phyloP scores from a whole-genome alignment of 2,329 filamentous ascomycete genomes.

The Pseudogymnoascus pannorum region DNA sequence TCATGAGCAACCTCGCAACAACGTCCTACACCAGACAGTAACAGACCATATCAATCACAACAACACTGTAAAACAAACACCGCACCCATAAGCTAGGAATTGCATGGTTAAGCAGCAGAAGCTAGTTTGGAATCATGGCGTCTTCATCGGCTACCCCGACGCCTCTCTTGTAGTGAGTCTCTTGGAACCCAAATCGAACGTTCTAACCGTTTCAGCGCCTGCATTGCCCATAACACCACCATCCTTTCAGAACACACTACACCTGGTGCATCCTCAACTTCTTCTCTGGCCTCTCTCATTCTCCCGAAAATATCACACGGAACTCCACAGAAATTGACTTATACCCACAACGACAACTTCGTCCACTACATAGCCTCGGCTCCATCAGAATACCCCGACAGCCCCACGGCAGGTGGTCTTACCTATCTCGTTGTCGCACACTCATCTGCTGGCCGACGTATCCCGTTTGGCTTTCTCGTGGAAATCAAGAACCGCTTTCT shows the following conservation, averaged over 20 bases:
- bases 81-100: not conserved
- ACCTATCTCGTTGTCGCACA: conserved; percentile 89
- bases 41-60: not conserved
- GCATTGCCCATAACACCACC: conserved; percentile 87
- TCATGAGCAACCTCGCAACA: conserved; percentile 1
- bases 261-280: conserved; percentile 73
- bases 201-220: conserved; percentile 53
- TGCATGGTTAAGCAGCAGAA: not conserved
- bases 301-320: conserved; percentile 88
- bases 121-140: conserved; percentile 45
- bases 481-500: conserved; percentile 89
- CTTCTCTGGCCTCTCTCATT: conserved; percentile 84
- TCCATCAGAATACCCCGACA: conserved; percentile 53
- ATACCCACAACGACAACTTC: conserved; percentile 84
- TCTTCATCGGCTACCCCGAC: conserved; percentile 62
- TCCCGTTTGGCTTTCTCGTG: conserved; percentile 87
- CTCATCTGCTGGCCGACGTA: conserved; percentile 70
- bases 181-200: conserved; percentile 4
- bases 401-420: conserved; percentile 65
- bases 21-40: not conserved
- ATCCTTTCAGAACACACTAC: conserved; percentile 91
- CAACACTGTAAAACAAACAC: not conserved
- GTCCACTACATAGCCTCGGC: conserved; percentile 93
- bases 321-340: conserved; percentile 79
- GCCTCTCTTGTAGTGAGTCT: conserved; percentile 64